A percentile compares a stretch with the other conserved stretches of the same genome.
These are phyloP conservation scores for Phytopythium boreale DNA, from an alignment of 352 stramenopile genomes.

Conservation along the genomic window DNA sequence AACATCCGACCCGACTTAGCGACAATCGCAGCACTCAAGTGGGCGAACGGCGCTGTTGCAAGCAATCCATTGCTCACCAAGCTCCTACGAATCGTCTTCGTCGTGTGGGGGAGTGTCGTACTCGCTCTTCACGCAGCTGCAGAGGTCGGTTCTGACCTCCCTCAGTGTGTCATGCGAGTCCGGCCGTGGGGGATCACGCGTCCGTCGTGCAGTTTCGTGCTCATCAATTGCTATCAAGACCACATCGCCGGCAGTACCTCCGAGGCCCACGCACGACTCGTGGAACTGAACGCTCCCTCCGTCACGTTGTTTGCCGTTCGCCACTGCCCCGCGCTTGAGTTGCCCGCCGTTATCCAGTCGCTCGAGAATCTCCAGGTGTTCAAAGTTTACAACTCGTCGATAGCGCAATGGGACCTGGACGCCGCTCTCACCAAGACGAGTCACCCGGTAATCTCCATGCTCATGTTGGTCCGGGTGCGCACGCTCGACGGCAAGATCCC, in stretches of 20 bases:
- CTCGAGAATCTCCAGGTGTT: conserved; percentile 19
- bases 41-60: not conserved
- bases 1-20: not conserved
- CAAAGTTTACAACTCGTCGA: conserved; percentile 30
- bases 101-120: not conserved
- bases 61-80: not conserved
- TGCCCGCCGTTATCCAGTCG: conserved; percentile 14
- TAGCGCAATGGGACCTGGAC: conserved; percentile 11
- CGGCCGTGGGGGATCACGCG: conserved; percentile 30
- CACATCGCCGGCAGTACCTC: conserved; percentile 6
- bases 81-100: not conserved
- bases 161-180: conserved; percentile 29
- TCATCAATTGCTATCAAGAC: conserved; percentile 25
- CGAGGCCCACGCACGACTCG: conserved; percentile 12
- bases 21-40: not conserved
- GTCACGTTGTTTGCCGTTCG: conserved; percentile 20
- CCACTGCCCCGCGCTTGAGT: conserved; percentile 25
- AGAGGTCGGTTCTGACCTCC: not conserved
- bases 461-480: conserved; percentile 22
- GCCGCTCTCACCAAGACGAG: conserved; percentile 11
- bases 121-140: conserved; percentile 1
- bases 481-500: conserved; percentile 11
- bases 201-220: conserved; percentile 32
- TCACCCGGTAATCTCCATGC: conserved; percentile 16
- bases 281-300: conserved; percentile 14